Conservation (phyloP, 2,329 filamentous ascomycete genomes). For the Botrytis tulipae region DNA sequence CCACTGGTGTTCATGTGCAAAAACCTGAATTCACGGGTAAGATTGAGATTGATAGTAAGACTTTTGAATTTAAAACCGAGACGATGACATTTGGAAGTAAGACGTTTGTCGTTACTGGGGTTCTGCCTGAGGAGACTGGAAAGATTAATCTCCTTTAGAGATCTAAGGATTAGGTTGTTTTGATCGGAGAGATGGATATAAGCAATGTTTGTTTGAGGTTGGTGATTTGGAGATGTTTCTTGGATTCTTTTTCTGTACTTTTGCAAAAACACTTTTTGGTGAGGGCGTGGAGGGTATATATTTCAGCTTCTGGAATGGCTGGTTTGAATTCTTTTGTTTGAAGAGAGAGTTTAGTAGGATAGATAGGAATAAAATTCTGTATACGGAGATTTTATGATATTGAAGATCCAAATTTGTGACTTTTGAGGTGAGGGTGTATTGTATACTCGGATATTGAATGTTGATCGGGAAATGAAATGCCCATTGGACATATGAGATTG, state of each 20-base stretch:
- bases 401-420: background rate
- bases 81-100: constrained; percentile 1
- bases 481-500: background rate
- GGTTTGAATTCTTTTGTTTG: background rate
- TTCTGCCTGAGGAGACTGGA: background rate
- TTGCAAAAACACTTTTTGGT: background rate
- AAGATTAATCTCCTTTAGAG: background rate
- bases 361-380: background rate
- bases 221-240: background rate
- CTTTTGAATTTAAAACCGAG: background rate
- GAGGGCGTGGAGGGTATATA: background rate
- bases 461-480: background rate
- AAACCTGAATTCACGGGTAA: background rate
- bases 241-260: background rate
- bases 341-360: no score
- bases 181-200: background rate
- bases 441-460: background rate
- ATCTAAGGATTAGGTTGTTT: background rate
- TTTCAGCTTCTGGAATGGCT: background rate
- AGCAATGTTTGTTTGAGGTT: background rate
- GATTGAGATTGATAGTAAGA: background rate
- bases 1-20: background rate
- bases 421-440: background rate
- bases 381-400: background rate
- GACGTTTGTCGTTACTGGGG: background rate